A percentile compares a stretch with the other conserved stretches of the same genome.
Conservation (phyloP, 2,329 filamentous ascomycete genomes). For the Catunica adiposa region DNA sequence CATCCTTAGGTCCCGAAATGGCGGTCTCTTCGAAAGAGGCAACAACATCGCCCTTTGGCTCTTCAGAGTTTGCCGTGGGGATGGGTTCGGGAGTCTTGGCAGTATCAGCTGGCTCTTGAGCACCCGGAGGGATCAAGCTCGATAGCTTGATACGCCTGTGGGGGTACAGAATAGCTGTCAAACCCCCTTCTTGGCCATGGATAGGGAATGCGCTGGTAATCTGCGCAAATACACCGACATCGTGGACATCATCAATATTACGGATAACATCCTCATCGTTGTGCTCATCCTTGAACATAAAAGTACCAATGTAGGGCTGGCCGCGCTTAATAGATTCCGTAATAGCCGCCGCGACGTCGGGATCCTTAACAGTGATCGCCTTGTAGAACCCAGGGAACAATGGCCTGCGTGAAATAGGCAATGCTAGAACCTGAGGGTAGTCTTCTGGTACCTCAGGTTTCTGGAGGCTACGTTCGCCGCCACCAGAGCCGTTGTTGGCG, state of each 20-base stretch:
- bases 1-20: constrained; percentile 36
- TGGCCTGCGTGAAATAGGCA: constrained; percentile 84
- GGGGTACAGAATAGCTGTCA: constrained; percentile 90
- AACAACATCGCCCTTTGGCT: constrained; percentile 84
- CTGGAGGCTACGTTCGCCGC: constrained; percentile 54
- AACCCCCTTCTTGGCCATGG: constrained; percentile 63
- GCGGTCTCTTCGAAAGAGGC: constrained; percentile 85
- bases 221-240: constrained; percentile 92
- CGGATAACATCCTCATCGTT: constrained; percentile 89
- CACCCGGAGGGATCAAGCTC: constrained; percentile 54
- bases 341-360: constrained; percentile 78
- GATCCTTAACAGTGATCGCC: constrained; percentile 89
- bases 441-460: constrained; percentile 87
- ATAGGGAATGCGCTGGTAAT: constrained; percentile 93
- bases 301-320: constrained; percentile 92
- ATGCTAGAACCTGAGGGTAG: constrained; percentile 94
- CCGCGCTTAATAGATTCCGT: constrained; percentile 93
- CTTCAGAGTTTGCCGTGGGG: constrained; percentile 42
- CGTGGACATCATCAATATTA: constrained; percentile 77
- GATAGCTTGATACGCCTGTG: constrained; percentile 88
- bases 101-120: constrained; percentile 32
- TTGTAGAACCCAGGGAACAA: constrained; percentile 98
- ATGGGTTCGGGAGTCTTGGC: constrained; percentile 42
- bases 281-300: constrained; percentile 91
- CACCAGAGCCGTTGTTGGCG: constrained; percentile 42